Conservation (phyloP, 2,329 filamentous ascomycete species). For the Monilinia fructicola region DNA sequence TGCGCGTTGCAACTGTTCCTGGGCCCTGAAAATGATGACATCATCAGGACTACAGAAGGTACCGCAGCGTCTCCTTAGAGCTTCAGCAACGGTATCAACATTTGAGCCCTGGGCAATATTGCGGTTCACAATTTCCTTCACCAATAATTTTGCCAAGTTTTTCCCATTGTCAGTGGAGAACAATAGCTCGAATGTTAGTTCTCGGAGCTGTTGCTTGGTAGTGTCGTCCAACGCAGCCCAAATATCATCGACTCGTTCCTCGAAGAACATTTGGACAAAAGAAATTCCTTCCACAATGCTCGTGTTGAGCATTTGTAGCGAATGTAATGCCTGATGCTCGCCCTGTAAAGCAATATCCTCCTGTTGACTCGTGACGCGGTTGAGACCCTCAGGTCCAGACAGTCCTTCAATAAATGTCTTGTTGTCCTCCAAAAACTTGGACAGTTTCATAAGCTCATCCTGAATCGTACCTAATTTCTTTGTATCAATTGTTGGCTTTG, state of each 20-base stretch:
- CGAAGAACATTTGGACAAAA: conserved; percentile 91
- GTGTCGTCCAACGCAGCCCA: conserved; percentile 71
- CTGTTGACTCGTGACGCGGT: conserved; percentile 74
- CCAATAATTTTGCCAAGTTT: conserved; percentile 87
- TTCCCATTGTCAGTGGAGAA: conserved; percentile 79
- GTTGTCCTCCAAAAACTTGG: conserved; percentile 83
- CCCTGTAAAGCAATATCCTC: conserved; percentile 91
- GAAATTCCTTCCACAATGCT: conserved; percentile 96
- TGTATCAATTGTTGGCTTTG: conserved; percentile 65
- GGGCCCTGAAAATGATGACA: conserved; percentile 96
- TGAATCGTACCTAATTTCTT: conserved; percentile 75
- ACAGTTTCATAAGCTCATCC: conserved; percentile 73
- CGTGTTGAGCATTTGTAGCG: conserved; percentile 78
- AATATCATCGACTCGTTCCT: conserved; percentile 89
- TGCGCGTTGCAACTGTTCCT: conserved; percentile 89
- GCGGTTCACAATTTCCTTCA: conserved; percentile 96
- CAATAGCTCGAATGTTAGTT: conserved; percentile 82
- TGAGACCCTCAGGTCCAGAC: conserved; percentile 84
- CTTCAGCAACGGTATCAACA: conserved; percentile 94
- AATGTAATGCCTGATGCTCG: conserved; percentile 89
- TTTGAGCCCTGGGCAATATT: conserved; percentile 97
- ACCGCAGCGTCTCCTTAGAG: conserved; percentile 85
- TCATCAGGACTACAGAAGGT: conserved; percentile 98
- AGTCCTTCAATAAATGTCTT: conserved; percentile 89
- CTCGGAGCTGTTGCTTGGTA: conserved; percentile 66